Conservation (phyloP, 148 eudicot genomes). For the Arctostaphylos glauca region DNA sequence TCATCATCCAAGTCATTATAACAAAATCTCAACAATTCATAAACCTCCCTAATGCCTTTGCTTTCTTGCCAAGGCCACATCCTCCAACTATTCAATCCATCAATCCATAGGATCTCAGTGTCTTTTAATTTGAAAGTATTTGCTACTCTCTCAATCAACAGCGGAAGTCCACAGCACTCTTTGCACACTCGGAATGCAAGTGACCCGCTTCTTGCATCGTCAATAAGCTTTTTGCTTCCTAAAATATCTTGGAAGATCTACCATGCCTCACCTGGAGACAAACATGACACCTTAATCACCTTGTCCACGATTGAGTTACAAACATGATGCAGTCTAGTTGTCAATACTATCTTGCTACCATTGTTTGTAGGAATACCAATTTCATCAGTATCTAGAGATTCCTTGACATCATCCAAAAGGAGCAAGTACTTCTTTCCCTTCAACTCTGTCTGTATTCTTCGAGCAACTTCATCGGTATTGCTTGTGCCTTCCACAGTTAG, state of each 20-base stretch:
- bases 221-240: background rate
- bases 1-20: conserved; percentile 11
- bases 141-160: conserved; percentile 13
- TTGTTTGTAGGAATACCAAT: conserved; percentile 8
- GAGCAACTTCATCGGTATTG: background rate
- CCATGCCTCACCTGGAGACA: conserved; percentile 15
- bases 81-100: conserved; percentile 14
- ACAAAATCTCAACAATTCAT: conserved; percentile 17
- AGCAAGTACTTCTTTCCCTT: conserved; percentile 12
- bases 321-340: conserved; percentile 12
- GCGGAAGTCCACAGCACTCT: conserved; percentile 11
- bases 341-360: conserved; percentile 21
- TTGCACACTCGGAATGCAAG: background rate
- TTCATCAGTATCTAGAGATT: background rate
- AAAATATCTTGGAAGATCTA: conserved; percentile 15
- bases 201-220: background rate
- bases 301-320: background rate
- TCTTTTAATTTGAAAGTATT: conserved; percentile 9
- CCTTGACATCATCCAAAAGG: conserved; percentile 23
- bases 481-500: background rate
- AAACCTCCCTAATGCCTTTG: background rate
- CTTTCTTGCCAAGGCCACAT: conserved; percentile 14
- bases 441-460: background rate
- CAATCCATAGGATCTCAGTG: background rate
- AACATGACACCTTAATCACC: background rate